Evolutionary conservation across 257 asterid genomes (phyloP), one percentile per base, ranked within the genome.

Genomic region (Pogostemon cablin): DNA sequence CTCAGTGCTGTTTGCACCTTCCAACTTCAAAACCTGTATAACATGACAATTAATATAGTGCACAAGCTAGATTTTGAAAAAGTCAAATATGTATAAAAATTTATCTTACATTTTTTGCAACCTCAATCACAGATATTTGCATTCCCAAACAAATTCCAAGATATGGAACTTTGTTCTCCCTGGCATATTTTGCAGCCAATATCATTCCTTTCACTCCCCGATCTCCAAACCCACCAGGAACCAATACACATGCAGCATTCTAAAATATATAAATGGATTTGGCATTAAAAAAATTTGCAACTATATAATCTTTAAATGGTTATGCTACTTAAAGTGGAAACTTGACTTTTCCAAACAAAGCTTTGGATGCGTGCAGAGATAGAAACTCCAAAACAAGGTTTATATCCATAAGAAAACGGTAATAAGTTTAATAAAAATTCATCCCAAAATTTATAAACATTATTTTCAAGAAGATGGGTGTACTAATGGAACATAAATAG

Each of bases 161-260:
- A 83, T 88, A 91, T 7, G 98, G 98, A 78, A 91, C 79, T 62
- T 50, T 77, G 75, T 89, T 89, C 77, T 89, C 99, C 81, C 99
- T 78, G 5, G 98, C 98, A 77, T 91, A 95, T 72, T 87, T 86
- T 71, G 99, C 99, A 78, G 99, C 99, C 85, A 95, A 79, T 62
- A 95, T 78, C 99, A 95, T 95, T 72, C 99, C 99, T 67, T 76
- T 80, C 64, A 95, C 87, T 72, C 99, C 99, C 73, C 98, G 96
- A 75, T 95, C 99, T 73, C 98, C 99, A 73, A 95, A 95, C 54
- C 99, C 99, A 78, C 98, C 98, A 80, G 99, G 99, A 75, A 95
- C 95, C 88, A 95, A 83, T 81, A 95, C 81, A 75, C 99, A 90
- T 39, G 95, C 82, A 47, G 97, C 98, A 46, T 83, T 88, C 99